phyloP scores from a whole-genome alignment of 1,284 basidiomycete species.

The Moniliophthora roreri region DNA sequence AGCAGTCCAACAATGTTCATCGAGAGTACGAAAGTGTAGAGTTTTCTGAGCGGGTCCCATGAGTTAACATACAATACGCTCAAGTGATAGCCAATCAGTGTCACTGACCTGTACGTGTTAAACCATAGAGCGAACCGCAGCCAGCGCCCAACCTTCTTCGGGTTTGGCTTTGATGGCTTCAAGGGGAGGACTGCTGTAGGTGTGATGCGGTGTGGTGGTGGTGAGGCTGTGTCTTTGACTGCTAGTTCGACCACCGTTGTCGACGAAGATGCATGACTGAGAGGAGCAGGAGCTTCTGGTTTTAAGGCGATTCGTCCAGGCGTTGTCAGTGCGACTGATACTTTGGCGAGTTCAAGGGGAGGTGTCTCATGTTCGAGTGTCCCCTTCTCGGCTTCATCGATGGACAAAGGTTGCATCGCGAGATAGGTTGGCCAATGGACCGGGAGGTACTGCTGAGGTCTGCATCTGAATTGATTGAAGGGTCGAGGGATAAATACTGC shows the following conservation, averaged over 20 bases:
- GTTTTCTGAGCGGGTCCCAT: conserved; percentile 43
- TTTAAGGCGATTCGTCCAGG: not conserved
- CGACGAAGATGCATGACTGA: not conserved
- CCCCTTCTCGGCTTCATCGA: conserved; percentile 40
- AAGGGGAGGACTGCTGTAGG: not conserved
- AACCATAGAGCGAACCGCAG: conserved; percentile 60
- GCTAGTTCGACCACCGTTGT: not conserved
- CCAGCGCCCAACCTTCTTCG: conserved; percentile 37
- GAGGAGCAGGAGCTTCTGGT: not conserved
- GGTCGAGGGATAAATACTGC: not conserved
- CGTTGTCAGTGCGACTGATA: not conserved
- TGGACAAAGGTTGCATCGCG: conserved; percentile 1
- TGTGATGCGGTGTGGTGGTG: not conserved
- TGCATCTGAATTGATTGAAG: not conserved
- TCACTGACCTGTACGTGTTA: conserved; percentile 59
- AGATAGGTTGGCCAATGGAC: not conserved
- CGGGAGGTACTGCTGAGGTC: not conserved
- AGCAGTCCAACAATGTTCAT: conserved; percentile 52
- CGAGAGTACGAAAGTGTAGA: conserved; percentile 52
- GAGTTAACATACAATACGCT: not conserved
- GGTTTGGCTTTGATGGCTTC: conserved; percentile 17
- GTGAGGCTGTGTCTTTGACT: not conserved
- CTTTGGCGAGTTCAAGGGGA: not conserved
- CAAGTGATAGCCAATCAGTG: not conserved
- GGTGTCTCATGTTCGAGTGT: conserved; percentile 27